A percentile compares a stretch with the other conserved stretches of the same genome.
Evolutionary conservation across 805 yeast genomes (phyloP).

Genomic region (Dipodascopsis tothii): DNA sequence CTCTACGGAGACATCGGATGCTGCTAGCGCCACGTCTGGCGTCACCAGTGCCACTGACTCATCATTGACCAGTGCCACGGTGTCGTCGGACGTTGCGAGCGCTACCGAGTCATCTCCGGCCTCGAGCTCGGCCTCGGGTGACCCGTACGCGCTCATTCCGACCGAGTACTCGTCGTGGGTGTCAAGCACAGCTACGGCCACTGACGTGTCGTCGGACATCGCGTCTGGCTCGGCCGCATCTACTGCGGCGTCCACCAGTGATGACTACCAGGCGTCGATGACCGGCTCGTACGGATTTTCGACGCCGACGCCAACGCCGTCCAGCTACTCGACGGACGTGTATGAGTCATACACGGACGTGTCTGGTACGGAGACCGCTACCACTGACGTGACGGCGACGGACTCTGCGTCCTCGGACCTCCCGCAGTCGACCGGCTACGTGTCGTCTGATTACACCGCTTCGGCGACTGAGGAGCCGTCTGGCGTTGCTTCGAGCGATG

Average conservation of each 20-base stretch:
- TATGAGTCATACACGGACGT: not conserved
- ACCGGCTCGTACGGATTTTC: too few species aligned
- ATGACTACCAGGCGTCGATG: too few species aligned
- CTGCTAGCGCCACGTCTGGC: not conserved
- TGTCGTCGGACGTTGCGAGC: not conserved
- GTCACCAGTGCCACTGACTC: not conserved
- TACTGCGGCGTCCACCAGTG: not conserved
- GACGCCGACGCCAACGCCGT: not conserved
- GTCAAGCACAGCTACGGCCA: not conserved
- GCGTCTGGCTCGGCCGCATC: slow-evolving; percentile 19
- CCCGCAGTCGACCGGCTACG: too few species aligned
- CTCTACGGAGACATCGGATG: not conserved
- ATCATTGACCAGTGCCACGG: not conserved
- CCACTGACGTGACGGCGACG: not conserved
- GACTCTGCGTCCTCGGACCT: too few species aligned
- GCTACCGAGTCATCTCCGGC: not conserved
- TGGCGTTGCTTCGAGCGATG: too few species aligned
- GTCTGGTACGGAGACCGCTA: not conserved
- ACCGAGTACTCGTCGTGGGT: not conserved
- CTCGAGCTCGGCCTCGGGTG: not conserved
- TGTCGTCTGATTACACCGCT: too few species aligned
- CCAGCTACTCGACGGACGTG: not conserved
- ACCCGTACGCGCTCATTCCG: not conserved
- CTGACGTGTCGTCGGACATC: slow-evolving; percentile 3
- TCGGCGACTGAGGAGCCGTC: too few species aligned